Percentiles rank a stretch among this genome's conserved stretches.
phyloP scores from a whole-genome alignment of 805 yeast species.

The Ogataea haglerorum region DNA sequence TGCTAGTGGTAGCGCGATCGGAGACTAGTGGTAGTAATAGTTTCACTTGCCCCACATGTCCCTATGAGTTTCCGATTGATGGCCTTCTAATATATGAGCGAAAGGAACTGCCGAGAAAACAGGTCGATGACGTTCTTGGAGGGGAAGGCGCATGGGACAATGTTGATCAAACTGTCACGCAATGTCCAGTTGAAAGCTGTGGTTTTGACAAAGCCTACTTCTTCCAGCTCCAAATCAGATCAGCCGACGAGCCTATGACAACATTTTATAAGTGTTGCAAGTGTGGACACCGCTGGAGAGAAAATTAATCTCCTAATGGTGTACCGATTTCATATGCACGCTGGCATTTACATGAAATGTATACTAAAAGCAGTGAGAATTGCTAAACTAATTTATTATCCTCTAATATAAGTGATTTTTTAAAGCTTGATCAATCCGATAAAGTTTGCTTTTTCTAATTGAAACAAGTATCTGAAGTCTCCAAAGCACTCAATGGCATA shows the following conservation, averaged over 20 bases:
- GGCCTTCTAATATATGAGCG: constrained; percentile 85
- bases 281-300: constrained; percentile 96
- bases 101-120: constrained; percentile 76
- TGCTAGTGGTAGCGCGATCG: constrained; percentile 71
- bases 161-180: constrained; percentile 91
- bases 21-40: constrained; percentile 52
- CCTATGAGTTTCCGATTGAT: constrained; percentile 85
- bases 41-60: constrained; percentile 90
- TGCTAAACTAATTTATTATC: too few relatives aligned
- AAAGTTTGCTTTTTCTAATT: too few relatives aligned
- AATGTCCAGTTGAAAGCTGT: constrained; percentile 86
- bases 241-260: constrained; percentile 99
- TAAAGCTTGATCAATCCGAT: too few relatives aligned
- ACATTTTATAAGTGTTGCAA: constrained; percentile 93
- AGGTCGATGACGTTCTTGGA: constrained; percentile 94
- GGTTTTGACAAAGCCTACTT: constrained; percentile 90
- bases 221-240: constrained; percentile 93
- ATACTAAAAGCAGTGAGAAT: too few relatives aligned
- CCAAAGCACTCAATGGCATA: too few relatives aligned
- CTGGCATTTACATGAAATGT: too few relatives aligned
- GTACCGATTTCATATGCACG: too few relatives aligned
- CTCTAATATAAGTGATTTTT: too few relatives aligned
- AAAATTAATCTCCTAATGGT: constrained; percentile 47
- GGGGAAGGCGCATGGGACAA: constrained; percentile 99
- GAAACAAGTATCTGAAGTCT: too few relatives aligned